These are phyloP conservation scores for Teunomyces tritomae DNA, from an alignment of 805 yeast genomes.

Conservation along the genomic window DNA sequence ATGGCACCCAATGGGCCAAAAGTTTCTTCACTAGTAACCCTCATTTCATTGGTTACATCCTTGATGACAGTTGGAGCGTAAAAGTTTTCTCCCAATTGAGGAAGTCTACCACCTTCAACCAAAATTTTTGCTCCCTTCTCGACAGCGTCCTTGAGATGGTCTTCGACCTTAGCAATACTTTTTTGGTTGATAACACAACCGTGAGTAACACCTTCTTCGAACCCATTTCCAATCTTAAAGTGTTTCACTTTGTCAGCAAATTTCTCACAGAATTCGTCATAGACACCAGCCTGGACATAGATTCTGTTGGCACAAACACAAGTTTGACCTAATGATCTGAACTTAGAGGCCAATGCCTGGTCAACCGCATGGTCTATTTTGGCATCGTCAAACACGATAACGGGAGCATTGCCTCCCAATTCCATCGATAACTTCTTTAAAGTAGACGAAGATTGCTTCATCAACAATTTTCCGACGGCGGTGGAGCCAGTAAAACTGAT, in stretches of 20 bases:
- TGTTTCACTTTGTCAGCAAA: slow-evolving; percentile 44
- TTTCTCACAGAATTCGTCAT: slow-evolving; percentile 46
- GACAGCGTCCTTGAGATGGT: slow-evolving; percentile 53
- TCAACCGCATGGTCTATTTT: slow-evolving; percentile 55
- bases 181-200: slow-evolving; percentile 54
- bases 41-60: slow-evolving; percentile 50
- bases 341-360: slow-evolving; percentile 52
- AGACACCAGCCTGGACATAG: slow-evolving; percentile 51
- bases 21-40: slow-evolving; percentile 55
- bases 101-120: slow-evolving; percentile 50
- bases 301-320: slow-evolving; percentile 64
- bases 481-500: slow-evolving; percentile 67
- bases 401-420: slow-evolving; percentile 68
- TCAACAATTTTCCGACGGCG: slow-evolving; percentile 55
- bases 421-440: slow-evolving; percentile 62
- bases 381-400: slow-evolving; percentile 60
- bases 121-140: slow-evolving; percentile 52
- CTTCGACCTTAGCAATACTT: slow-evolving; percentile 53
- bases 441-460: slow-evolving; percentile 55
- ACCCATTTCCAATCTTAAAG: slow-evolving; percentile 57
- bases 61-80: slow-evolving; percentile 55
- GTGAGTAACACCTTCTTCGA: slow-evolving; percentile 50
- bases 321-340: slow-evolving; percentile 63
- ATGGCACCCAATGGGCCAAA: slow-evolving; percentile 66
- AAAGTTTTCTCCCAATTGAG: slow-evolving; percentile 49